Evolutionary conservation across 768 basidiomycete genomes (phyloP), one percentile per base, ranked within the genome.

Genomic region (Mycena polygramma): DNA sequence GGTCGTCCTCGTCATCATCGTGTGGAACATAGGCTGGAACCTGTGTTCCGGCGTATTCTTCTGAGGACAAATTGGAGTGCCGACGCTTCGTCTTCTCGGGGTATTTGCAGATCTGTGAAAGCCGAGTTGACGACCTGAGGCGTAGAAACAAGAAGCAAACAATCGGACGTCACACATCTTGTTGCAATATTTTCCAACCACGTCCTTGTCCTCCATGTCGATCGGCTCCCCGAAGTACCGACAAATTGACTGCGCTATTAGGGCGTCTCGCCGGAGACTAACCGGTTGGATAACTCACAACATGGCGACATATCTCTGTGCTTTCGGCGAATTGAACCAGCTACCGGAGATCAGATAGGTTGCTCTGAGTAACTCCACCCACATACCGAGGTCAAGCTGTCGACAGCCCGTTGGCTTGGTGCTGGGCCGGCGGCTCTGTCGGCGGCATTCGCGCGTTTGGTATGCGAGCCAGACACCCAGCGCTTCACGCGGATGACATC

Each of bases 151-250:
- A 11, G 30, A 54, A 59, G 13, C 46, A 48, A 46, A 24, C 1
- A 48, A 7, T 74, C 90, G 30, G 75, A 94, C 94, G 77, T 96
- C 94, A 74, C 94, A 96, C 93, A 94, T 95, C 55, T 84, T 82
- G 60, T 91, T 79, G 74, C 94, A 96, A 73, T 92, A 89, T 6
- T 75, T 75, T 63, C 84, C 84, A 60, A 86, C 77, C 14, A 83
- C 67, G 9, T 81, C 83, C 11, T 81, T 73, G 71, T 92, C 84
- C 14, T 75, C 78, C 9, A 80, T 74, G 70, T 92, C 85, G 45
- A 94, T 87, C 0, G 74, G 70, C 79, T 95, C 94, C 1, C 92
- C 94, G 72, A 96, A 95, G 77, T 93, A 94, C 54, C 88, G 89
- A 75, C 94, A 95, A 67, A 95, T 91, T 2, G 86, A 83, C 92